Base-by-base conservation (phyloP, 768 basidiomycete genomes). In the Suillus clintonianus region DNA sequence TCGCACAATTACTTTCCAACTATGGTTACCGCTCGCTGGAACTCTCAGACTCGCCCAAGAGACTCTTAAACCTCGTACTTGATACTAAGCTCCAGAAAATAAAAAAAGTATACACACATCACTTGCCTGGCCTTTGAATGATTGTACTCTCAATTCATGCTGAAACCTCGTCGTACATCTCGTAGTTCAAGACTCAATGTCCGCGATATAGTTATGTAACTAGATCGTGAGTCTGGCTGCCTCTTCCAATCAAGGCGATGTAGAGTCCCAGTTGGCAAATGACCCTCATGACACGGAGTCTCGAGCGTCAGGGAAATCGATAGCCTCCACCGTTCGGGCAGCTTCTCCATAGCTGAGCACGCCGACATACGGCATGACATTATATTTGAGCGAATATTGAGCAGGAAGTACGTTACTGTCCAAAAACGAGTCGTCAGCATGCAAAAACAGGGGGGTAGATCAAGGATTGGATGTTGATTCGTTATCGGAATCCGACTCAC, bases 341-440 rank as follows among this genome's bases (percentile, higher is more conserved):
- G 87, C 92, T 73, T 92, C 90, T 30, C 93, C 94, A 58, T 89
- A 90, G 3, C 85, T 88, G 55, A 95, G 82, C 50, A 87, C 68
- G 22, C 95, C 95, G 22, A 96, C 91, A 71, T 90, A 89, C 8
- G 95, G 95, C 93, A 96, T 95, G 37, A 94, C 72, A 71, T 95
- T 94, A 77, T 95, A 97, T 70, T 90, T 91, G 32, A 97, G 82
- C 1, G 84, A 79, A 73, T 92, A 95, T 64, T 86, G 79, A 7
- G 89, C 87, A 17, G 89, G 81, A 15, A 83, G 78, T 36, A 85
- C 83, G 70, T 87, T 83, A 71, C 93, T 94, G 69, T n/a, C 54
- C 27, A 56, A 30, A 56, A 42, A 65, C 34, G 56, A 34, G 64
- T 62, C 65, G 67, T 71, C 70, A 72, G 67, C 59, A 58, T 45